Conservation (phyloP, 306 rosid genomes). For the Rosa rugosa region DNA sequence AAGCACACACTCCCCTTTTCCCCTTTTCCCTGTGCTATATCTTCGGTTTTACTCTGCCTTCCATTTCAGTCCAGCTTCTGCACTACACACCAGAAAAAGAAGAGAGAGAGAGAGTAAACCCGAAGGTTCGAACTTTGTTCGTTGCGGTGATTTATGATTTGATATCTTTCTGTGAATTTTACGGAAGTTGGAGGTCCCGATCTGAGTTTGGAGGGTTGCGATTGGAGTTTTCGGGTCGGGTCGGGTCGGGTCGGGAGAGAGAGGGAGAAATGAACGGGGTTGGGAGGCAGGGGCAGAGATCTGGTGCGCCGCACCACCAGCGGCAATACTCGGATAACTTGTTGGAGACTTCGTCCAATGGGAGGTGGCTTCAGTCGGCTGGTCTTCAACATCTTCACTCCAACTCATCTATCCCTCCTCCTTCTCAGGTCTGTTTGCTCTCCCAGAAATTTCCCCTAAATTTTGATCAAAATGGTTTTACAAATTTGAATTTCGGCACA, state of each 20-base stretch:
- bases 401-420: constrained; percentile 50
- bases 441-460: neutral
- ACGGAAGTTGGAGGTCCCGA: constrained; percentile 16
- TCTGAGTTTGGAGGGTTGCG: constrained; percentile 11
- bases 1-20: neutral
- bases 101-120: neutral
- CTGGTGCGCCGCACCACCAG: constrained; percentile 87
- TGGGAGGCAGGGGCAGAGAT: constrained; percentile 90
- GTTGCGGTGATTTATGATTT: neutral
- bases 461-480: neutral
- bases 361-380: constrained; percentile 93
- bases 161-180: neutral
- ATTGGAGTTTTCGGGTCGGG: constrained; percentile 18
- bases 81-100: neutral
- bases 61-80: constrained; percentile 17
- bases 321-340: constrained; percentile 88
- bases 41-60: constrained; percentile 54
- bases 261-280: constrained; percentile 64
- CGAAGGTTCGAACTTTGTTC: constrained; percentile 11
- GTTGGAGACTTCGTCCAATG: constrained; percentile 51
- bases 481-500: neutral
- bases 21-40: constrained; percentile 26
- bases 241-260: neutral
- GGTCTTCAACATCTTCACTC: constrained; percentile 90
- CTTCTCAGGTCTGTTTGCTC: constrained; percentile 54